Base-by-base conservation (phyloP, 331 rosid genomes). In the Quercus lobata region DNA sequence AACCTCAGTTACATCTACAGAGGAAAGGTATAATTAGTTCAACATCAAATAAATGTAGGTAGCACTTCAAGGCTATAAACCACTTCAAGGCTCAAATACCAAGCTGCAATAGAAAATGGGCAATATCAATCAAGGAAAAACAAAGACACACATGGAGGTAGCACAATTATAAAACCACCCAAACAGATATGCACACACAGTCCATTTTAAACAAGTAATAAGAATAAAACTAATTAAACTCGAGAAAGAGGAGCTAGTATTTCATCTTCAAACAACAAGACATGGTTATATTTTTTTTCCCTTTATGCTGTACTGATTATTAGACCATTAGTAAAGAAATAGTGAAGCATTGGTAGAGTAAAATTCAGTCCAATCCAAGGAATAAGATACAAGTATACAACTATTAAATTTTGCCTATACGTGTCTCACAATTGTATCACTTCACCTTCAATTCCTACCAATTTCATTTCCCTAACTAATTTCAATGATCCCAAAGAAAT, bases 1-100 rank as follows among this genome's bases (percentile, higher is more conserved):
- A 74, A 82, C 88, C 76, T 76, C 79, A 41, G 93, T 82, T 81
- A 90, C 87, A 85, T 90, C 93, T 87, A 70, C 10, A 60, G 8
- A 41, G 34, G 15, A 63, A 70, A 78, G 62, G 55, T 44, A n/a
- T 41, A 41, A 70, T 19, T 55, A n/a, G 15, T 24, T 57, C 65
- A n/a, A 22, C 10, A 12, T 18, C 69, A 57, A 35, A n/a, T 10
- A 15, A 12, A 34, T 58, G 27, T 55, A 22, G 24, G 24, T 22
- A 22, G 24, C 24, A 22, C 24, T 22, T 22, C 24, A 22, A 22
- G 24, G 24, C 74, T 73, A 80, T 35, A 70, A 11, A 29, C 15
- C 18, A 14, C 25, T 58, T 19, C 57, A 29, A 21, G 52, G 24
- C 57, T 61, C 27, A 19, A 29, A 73, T 16, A 78, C 44, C 18